A percentile compares a stretch with the other conserved stretches of the same genome.
Evolutionary conservation across 371 early-diverging fungal species (phyloP).

Genomic region (Lichtheimia ramosa): DNA sequence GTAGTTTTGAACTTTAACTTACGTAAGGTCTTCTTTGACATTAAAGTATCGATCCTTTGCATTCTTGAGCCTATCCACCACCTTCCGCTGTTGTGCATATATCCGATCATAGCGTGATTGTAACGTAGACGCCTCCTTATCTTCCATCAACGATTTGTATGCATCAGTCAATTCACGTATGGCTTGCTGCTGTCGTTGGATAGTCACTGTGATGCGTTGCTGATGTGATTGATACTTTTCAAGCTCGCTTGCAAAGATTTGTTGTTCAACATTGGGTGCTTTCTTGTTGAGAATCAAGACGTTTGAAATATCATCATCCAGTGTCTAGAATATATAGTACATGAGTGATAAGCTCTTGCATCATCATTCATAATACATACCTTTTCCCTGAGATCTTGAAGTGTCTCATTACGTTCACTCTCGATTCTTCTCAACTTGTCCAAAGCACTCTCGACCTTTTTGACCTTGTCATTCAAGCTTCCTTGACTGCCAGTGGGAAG

Average conservation of each 20-base stretch:
- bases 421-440: constrained; percentile 78
- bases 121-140: constrained; percentile 68
- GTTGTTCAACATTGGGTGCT: constrained; percentile 70
- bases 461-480: constrained; percentile 46
- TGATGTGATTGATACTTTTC: constrained; percentile 85
- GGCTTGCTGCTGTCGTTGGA: constrained; percentile 75
- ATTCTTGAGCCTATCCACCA: constrained; percentile 60
- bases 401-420: constrained; percentile 72
- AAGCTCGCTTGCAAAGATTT: constrained; percentile 87
- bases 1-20: constrained; percentile 4
- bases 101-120: constrained; percentile 69
- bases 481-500: neutral
- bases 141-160: constrained; percentile 75
- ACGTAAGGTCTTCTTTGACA: constrained; percentile 69
- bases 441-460: constrained; percentile 68
- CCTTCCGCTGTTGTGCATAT: constrained; percentile 58
- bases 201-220: constrained; percentile 70
- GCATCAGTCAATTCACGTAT: constrained; percentile 75
- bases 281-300: constrained; percentile 82
- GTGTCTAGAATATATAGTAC: constrained; percentile 48
- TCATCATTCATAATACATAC: constrained; percentile 32
- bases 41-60: constrained; percentile 58
- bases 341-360: neutral
- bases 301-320: constrained; percentile 88
- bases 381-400: constrained; percentile 83